These are phyloP conservation scores for Lagerstroemia speciosa DNA, from an alignment of 345 rosid species.

Conservation along the genomic window DNA sequence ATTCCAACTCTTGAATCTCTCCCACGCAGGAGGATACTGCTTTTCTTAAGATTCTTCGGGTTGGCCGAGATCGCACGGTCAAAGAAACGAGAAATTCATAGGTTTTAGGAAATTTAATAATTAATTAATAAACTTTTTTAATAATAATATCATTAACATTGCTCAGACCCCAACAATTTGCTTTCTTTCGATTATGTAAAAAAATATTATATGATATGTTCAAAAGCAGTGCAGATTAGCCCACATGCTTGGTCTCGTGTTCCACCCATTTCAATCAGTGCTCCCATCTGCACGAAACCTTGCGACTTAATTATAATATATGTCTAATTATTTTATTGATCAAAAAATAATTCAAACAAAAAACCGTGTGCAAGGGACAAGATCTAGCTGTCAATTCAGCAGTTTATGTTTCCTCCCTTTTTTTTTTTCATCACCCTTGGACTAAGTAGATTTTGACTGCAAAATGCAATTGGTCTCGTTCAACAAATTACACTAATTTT, in stretches of 20 bases:
- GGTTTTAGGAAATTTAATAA: too few species aligned
- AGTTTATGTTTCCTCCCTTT: neutral
- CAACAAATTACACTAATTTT: too few species aligned
- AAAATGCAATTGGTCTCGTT: neutral
- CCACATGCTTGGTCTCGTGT: slow-evolving; percentile 1
- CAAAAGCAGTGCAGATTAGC: neutral
- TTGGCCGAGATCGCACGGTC: neutral
- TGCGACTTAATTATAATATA: neutral
- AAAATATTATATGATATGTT: too few species aligned
- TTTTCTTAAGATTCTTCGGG: neutral
- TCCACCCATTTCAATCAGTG: slow-evolving; percentile 1
- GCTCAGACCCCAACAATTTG: neutral
- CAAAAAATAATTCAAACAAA: too few species aligned
- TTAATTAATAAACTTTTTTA: too few species aligned
- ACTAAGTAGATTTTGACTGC: neutral
- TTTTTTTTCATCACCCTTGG: neutral
- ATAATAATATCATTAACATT: neutral
- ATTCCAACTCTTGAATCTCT: neutral
- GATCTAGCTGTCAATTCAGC: neutral
- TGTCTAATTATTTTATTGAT: too few species aligned
- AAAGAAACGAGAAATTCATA: neutral
- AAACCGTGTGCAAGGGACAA: neutral
- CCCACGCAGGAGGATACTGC: neutral
- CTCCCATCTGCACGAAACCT: neutral
- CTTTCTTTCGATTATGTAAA: too few species aligned